Conservation (phyloP, 1,139 yeast species). For the Yamadazyma kanchanaburiensis region DNA sequence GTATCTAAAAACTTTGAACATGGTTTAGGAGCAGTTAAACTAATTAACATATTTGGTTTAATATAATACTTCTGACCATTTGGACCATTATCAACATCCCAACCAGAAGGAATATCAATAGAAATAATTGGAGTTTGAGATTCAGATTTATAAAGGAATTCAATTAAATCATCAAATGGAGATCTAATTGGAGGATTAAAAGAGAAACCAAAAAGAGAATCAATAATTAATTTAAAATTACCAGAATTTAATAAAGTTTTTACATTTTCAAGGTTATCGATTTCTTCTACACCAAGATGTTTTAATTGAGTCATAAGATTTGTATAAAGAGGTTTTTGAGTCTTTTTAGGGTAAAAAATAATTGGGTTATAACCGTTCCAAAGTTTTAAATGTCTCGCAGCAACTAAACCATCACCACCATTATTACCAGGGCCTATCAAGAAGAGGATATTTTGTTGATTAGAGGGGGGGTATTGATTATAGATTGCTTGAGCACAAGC, state of each 20-base stretch:
- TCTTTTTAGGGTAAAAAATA: constrained; percentile 64
- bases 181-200: constrained; percentile 84
- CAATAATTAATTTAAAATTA: constrained; percentile 48
- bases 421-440: constrained; percentile 95
- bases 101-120: constrained; percentile 92
- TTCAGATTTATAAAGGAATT: constrained; percentile 33
- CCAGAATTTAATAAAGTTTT: constrained; percentile 20
- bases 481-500: constrained; percentile 88
- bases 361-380: constrained; percentile 73
- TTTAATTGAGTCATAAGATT: constrained; percentile 56
- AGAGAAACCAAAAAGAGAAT: constrained; percentile 89
- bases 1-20: constrained; percentile 52
- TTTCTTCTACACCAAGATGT: constrained; percentile 50
- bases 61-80: constrained; percentile 29
- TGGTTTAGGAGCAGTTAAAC: constrained; percentile 93
- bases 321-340: constrained; percentile 41
- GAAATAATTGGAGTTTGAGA: constrained; percentile 61
- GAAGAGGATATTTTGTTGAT: constrained; percentile 51
- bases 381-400: constrained; percentile 82
- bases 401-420: constrained; percentile 96
- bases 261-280: constrained; percentile 34
- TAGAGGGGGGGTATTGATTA: constrained; percentile 49
- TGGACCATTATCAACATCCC: constrained; percentile 95
- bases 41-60: constrained; percentile 65
- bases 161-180: constrained; percentile 67